Base-by-base conservation (phyloP, 257 asterid species). In the Jaltomata sinuosa region DNA sequence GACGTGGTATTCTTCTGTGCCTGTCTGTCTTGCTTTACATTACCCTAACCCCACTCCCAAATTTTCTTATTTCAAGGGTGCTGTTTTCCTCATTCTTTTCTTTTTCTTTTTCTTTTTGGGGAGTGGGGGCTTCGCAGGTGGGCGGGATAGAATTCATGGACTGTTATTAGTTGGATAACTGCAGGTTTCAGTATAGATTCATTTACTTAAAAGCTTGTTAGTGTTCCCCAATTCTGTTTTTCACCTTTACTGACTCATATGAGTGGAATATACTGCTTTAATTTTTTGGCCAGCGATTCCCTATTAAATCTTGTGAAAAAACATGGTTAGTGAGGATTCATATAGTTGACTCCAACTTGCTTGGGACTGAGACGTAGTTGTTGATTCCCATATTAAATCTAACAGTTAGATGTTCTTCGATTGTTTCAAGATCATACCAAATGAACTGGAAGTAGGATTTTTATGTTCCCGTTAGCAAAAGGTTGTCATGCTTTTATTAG, bases 1-100 rank as follows among this genome's bases (percentile, higher is more conserved):
- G 53, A 96, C 99, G 86, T 94, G 99, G 99, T 96, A 90, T 19
- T 42, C 45, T 81, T 71, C 80, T 21, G 11, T 25, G 45, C 76
- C 49, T 65, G 27, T 65, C 74, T 45, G 19, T 74, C 22, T 55
- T 29, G 49, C 34, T 78, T 64, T 72, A 42, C 22, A 47, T 42
- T 36, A 42, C 36, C n/a, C 6, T 42, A 22, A 22, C 27, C 49
- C 27, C 16, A 32, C 47, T 34, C 27, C 49, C 77, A 3, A 0
- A 1, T 8, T 12, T 42, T 72, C n/a, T 22, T 12, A 14, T 72
- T 22, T 72, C 11, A 8, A 42, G 14, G 79, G 36, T 72, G 22
- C 55, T 22, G 19, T 69, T 76, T 2, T 27, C 40, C 27, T 4
- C 10, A 0, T 76, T 25, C 38, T 45, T 22, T 22, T 10, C 0